Percentiles rank a stretch among this genome's conserved stretches.
phyloP scores from a whole-genome alignment of 2,329 filamentous ascomycete species.

The Alternaria triticimaculans region DNA sequence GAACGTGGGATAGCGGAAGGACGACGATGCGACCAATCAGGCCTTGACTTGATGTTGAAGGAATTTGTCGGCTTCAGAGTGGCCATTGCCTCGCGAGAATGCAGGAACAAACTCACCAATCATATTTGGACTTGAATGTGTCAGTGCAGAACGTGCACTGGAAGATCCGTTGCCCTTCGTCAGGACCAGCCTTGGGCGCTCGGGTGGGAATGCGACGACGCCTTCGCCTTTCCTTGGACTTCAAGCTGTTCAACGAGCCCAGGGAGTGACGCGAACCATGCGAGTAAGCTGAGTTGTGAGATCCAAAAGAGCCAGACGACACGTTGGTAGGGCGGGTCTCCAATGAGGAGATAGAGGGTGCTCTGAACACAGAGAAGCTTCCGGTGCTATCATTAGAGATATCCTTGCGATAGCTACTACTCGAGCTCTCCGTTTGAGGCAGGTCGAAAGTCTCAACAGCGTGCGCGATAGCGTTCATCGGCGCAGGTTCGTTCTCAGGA shows the following conservation, averaged over 20 bases:
- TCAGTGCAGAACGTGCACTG: conserved; percentile 52
- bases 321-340: conserved; percentile 58
- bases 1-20: neutral
- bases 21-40: neutral
- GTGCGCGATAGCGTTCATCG: conserved; percentile 67
- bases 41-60: neutral
- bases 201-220: conserved; percentile 57
- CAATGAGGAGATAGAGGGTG: conserved; percentile 61
- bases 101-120: conserved; percentile 34
- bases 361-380: conserved; percentile 58
- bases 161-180: conserved; percentile 34
- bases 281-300: conserved; percentile 63
- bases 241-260: conserved; percentile 62
- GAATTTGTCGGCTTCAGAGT: neutral
- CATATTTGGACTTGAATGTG: conserved; percentile 50
- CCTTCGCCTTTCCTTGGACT: conserved; percentile 63
- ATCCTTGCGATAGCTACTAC: conserved; percentile 54
- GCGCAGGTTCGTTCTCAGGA: conserved; percentile 72
- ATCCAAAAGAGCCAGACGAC: conserved; percentile 62
- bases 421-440: conserved; percentile 40
- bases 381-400: conserved; percentile 58
- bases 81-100: neutral
- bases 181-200: conserved; percentile 34
- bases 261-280: conserved; percentile 64
- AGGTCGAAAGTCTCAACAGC: conserved; percentile 57